Percentiles rank a stretch among this genome's conserved stretches.
Evolutionary conservation across 331 rosid species (phyloP).

Genomic region (Pyrus hybrid): DNA sequence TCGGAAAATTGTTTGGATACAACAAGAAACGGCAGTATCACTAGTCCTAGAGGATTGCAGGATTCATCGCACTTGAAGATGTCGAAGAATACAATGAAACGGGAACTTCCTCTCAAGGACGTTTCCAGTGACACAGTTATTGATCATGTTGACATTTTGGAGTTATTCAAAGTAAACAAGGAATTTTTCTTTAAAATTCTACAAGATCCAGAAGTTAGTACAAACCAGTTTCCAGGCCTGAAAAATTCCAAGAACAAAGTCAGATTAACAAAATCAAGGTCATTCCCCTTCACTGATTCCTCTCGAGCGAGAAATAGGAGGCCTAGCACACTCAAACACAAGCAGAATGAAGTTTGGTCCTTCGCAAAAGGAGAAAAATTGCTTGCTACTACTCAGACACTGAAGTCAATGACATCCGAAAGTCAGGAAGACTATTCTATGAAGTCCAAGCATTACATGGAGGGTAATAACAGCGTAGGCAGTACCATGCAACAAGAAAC

Average conservation of each 20-base stretch:
- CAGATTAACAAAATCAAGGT: conserved; percentile 58
- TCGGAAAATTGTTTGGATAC: conserved; percentile 13
- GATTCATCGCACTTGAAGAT: too few species aligned
- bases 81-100: neutral
- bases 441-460: conserved; percentile 1
- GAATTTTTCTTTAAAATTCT: conserved; percentile 56
- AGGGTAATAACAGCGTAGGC: conserved; percentile 6
- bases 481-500: conserved; percentile 12
- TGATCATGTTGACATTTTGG: conserved; percentile 46
- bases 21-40: neutral
- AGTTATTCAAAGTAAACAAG: conserved; percentile 45
- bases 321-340: conserved; percentile 49
- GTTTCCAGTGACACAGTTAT: conserved; percentile 16
- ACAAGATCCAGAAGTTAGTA: conserved; percentile 26
- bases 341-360: conserved; percentile 57
- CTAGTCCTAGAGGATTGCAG: neutral
- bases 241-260: conserved; percentile 31
- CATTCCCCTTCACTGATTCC: conserved; percentile 56
- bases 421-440: conserved; percentile 23
- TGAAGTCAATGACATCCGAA: conserved; percentile 11
- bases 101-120: conserved; percentile 14
- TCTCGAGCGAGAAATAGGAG: conserved; percentile 24
- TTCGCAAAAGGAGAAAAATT: conserved; percentile 35
- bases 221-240: conserved; percentile 15
- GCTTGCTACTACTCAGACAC: conserved; percentile 15